Base-by-base conservation (phyloP, 176 grass and related monocot species). In the Juncus effusus region DNA sequence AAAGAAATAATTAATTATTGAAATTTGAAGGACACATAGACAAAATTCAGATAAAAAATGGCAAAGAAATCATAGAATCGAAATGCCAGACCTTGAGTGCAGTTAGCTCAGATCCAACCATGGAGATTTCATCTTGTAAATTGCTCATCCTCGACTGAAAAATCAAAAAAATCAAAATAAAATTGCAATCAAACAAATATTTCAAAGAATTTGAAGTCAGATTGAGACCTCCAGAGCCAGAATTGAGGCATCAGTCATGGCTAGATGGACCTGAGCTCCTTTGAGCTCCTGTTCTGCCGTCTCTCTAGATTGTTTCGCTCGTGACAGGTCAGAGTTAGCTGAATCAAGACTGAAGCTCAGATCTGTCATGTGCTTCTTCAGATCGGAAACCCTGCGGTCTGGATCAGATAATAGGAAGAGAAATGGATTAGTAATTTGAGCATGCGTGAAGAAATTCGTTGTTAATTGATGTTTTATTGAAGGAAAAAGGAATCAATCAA, bases 381-480 rank as follows among this genome's bases (percentile, higher is more conserved):
- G 81, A 66, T 87, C 84, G 8, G 70, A 81, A 36, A 85, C 81
- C 65, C 81, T 81, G 3, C 79, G 76, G 68, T 91, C 87, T 87
- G 76, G 65, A 79, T 12, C 10, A 16, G 36, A 13, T 57, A 57
- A 16, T 57, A 47, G 9, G 6, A 47, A 57, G 8, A 3, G 14
- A 57, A 57, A 57, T 9, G 7, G 5, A 57, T 57, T 13, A 57
- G n/a, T 11, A 5, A 57, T 16, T 57, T 16, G 14, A 16, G 14
- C 14, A 9, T 0, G 10, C 7, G 13, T 54, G 11, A 15, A 65
- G 42, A 47, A 40, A 10, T 3, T 3, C 2, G 12, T 12, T 1
- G 7, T 13, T n/a, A 40, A 65, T 44, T 42, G 3, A 19, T 42
- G 7, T 42, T n/a, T 42, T 9, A 45, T 68, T 6, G 7, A 69